Evolutionary conservation across 805 yeast genomes (phyloP).

Genomic region (Blastobotrys muscicola): DNA sequence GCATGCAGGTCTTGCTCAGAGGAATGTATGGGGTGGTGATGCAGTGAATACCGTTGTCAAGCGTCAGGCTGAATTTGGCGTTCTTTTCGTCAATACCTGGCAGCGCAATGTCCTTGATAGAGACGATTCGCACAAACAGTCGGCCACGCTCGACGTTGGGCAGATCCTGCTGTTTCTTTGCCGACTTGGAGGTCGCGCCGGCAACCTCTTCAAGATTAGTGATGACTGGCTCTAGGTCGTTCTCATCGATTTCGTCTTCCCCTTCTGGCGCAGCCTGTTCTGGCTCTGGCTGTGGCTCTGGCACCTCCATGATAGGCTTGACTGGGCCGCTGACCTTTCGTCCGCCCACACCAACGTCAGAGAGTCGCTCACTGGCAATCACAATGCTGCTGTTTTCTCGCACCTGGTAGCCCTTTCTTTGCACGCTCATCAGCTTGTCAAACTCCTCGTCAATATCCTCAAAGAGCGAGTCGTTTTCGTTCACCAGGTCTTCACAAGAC

Average conservation of each 20-base stretch:
- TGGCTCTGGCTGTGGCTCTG: not conserved
- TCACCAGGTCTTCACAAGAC: conserved; percentile 6
- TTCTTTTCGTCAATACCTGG: conserved; percentile 31
- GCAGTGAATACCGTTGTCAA: conserved; percentile 76
- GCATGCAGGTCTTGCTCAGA: conserved; percentile 24
- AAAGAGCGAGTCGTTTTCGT: conserved; percentile 10
- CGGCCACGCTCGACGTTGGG: conserved; percentile 18
- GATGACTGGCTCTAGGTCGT: not conserved
- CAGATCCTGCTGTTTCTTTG: conserved; percentile 6
- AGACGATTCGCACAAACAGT: conserved; percentile 16
- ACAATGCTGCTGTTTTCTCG: conserved; percentile 16
- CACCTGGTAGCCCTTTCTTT: conserved; percentile 19
- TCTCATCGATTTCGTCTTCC: not conserved
- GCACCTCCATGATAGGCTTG: conserved; percentile 1
- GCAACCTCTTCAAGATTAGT: not conserved
- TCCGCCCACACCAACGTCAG: conserved; percentile 1
- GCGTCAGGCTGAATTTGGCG: conserved; percentile 38
- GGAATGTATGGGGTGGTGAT: conserved; percentile 48
- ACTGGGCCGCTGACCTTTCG: conserved; percentile 17
- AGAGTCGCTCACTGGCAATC: conserved; percentile 14
- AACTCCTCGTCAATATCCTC: conserved; percentile 19
- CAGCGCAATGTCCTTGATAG: conserved; percentile 29
- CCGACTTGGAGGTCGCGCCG: not conserved
- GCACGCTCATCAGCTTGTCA: conserved; percentile 15
- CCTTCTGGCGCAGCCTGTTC: not conserved